Percentiles rank a stretch among this genome's conserved stretches.
phyloP scores from a whole-genome alignment of 176 grass and related monocot genomes.

The Raddia guianensis region DNA sequence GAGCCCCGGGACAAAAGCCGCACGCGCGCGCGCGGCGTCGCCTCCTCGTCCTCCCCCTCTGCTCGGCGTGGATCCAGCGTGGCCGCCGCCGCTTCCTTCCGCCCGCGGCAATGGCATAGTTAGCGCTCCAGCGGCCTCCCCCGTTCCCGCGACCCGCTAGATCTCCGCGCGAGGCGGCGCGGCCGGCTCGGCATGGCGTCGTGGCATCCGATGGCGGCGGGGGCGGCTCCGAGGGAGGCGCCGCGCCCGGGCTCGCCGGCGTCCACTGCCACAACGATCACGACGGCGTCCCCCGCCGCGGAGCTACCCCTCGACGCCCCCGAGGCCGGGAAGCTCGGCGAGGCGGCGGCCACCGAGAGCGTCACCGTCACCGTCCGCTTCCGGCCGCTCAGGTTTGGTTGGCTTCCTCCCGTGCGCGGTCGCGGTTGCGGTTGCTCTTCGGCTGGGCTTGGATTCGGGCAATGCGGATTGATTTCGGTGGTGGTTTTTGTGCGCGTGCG shows the following conservation, averaged over 20 bases:
- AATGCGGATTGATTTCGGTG: slow-evolving; percentile 35
- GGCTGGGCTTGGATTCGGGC: slow-evolving; percentile 24
- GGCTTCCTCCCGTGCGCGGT: background rate
- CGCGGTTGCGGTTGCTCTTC: background rate
- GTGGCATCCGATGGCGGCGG: slow-evolving; percentile 45
- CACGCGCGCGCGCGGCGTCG: background rate
- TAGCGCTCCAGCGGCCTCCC: too few relatives aligned
- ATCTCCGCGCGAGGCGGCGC: background rate
- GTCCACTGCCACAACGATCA: slow-evolving; percentile 44
- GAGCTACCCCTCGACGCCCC: slow-evolving; percentile 41
- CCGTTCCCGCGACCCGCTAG: slow-evolving; percentile 15
- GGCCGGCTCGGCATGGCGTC: slow-evolving; percentile 27
- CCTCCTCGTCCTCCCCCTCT: background rate
- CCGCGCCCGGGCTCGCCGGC: slow-evolving; percentile 41
- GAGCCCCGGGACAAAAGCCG: background rate
- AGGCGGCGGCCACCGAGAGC: slow-evolving; percentile 59
- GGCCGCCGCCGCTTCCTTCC: too few relatives aligned
- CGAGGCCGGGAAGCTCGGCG: background rate
- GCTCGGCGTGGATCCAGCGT: background rate
- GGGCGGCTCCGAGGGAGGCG: slow-evolving; percentile 8
- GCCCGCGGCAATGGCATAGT: slow-evolving; percentile 11
- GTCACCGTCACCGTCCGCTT: slow-evolving; percentile 84
- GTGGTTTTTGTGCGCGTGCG: background rate
- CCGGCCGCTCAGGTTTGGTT: slow-evolving; percentile 69
- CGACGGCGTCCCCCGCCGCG: slow-evolving; percentile 22